Conservation (phyloP, 2,329 filamentous ascomycete genomes). For the Aspergillus fischeri region DNA sequence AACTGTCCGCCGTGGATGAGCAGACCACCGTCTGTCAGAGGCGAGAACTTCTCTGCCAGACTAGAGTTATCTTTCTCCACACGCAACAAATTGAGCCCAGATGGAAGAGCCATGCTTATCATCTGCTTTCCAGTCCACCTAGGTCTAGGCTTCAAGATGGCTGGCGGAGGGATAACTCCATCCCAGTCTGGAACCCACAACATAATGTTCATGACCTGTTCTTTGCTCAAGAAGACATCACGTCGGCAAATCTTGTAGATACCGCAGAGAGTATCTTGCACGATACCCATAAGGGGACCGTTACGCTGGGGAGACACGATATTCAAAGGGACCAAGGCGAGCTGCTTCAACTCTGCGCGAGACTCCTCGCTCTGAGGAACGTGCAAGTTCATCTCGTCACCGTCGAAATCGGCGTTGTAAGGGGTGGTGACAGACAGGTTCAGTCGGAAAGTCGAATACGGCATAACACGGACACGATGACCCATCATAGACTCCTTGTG, state of each 20-base stretch:
- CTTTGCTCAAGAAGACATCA: constrained; percentile 84
- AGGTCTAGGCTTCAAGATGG: constrained; percentile 87
- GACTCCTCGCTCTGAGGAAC: constrained; percentile 97
- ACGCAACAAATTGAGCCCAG: constrained; percentile 73
- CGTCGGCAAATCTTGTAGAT: constrained; percentile 94
- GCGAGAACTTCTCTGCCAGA: constrained; percentile 52
- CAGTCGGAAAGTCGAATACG: constrained; percentile 95
- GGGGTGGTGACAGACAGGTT: constrained; percentile 97
- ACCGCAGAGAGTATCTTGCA: constrained; percentile 94
- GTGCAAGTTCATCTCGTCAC: constrained; percentile 99
- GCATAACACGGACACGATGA: constrained; percentile 95
- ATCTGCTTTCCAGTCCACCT: constrained; percentile 99
- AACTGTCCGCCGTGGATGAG: constrained; percentile 83
- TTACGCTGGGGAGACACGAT: constrained; percentile 98
- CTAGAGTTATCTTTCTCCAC: constrained; percentile 58
- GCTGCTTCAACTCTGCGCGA: constrained; percentile 84
- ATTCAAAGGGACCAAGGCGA: constrained; percentile 97
- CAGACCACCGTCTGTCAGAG: constrained; percentile 71
- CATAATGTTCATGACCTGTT: constrained; percentile 93
- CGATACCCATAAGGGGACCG: constrained; percentile 97
- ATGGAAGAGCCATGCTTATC: constrained; percentile 85
- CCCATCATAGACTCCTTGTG: constrained; percentile 99
- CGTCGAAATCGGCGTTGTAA: constrained; percentile 99
- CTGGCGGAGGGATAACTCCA: constrained; percentile 84
- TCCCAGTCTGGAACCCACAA: constrained; percentile 98